Conservation (phyloP, 495 filamentous ascomycete species). For the Penicillium canescens region DNA sequence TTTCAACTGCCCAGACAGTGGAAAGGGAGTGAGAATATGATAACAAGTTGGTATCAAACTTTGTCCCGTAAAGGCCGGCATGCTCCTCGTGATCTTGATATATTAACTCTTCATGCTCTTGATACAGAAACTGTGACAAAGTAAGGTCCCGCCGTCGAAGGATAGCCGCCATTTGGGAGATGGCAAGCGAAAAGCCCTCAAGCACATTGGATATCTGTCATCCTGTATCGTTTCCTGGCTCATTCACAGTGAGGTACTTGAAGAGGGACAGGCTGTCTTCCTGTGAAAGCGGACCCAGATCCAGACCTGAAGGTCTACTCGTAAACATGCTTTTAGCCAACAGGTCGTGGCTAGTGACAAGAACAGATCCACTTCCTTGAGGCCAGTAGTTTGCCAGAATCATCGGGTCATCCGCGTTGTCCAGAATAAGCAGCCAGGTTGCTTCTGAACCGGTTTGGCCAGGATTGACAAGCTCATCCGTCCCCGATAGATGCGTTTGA, state of each 20-base stretch:
- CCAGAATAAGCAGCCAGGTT: constrained; percentile 42
- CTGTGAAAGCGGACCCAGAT: constrained; percentile 15
- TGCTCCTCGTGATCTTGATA: constrained; percentile 7
- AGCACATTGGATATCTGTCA: constrained; percentile 17
- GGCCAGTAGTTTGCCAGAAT: constrained; percentile 38
- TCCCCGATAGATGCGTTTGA: constrained; percentile 10
- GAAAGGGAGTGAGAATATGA: constrained; percentile 31
- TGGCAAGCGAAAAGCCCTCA: constrained; percentile 40
- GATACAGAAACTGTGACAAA: constrained; percentile 31
- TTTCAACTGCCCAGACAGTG: constrained; percentile 40
- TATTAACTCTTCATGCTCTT: constrained; percentile 6
- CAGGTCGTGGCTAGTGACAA: constrained; percentile 40
- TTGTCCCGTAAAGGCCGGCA: constrained; percentile 18
- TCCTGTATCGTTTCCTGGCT: constrained; percentile 8
- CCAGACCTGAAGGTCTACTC: constrained; percentile 7
- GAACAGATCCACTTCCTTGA: constrained; percentile 28
- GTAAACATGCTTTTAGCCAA: constrained; percentile 13
- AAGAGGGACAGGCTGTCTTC: constrained; percentile 20
- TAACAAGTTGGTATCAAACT: constrained; percentile 12
- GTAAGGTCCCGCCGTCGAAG: constrained; percentile 27
- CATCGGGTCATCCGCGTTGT: constrained; percentile 35
- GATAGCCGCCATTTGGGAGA: constrained; percentile 43
- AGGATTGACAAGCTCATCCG: constrained; percentile 8
- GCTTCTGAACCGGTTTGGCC: constrained; percentile 13
- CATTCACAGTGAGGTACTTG: constrained; percentile 12